These are phyloP conservation scores for Solanum tarijense DNA, from an alignment of 257 asterid genomes.

Conservation along the genomic window DNA sequence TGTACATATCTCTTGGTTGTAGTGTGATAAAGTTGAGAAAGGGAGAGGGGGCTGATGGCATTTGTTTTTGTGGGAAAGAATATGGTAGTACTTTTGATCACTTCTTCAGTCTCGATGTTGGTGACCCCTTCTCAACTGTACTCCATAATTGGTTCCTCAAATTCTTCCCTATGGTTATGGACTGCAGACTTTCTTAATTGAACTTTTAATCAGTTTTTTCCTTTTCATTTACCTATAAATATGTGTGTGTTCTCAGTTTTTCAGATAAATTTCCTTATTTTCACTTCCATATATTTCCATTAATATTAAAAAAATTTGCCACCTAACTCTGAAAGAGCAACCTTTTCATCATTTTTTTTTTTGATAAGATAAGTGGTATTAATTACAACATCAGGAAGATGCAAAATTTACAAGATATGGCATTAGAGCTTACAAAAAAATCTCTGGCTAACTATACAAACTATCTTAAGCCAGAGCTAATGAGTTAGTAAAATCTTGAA, in stretches of 20 bases:
- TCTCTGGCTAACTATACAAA: too few relatives aligned
- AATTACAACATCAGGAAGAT: too few relatives aligned
- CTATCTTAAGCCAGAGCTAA: too few relatives aligned
- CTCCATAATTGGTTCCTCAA: neutral
- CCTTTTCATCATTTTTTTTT: neutral
- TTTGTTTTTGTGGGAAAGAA: neutral
- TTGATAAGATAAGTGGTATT: too few relatives aligned
- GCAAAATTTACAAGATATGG: too few relatives aligned
- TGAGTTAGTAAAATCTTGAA: too few relatives aligned
- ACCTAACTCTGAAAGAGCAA: neutral
- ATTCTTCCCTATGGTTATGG: neutral
- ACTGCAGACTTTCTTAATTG: neutral
- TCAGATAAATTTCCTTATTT: neutral
- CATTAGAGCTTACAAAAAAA: too few relatives aligned
- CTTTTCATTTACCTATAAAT: neutral
- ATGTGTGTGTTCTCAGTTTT: neutral
- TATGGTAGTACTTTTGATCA: neutral
- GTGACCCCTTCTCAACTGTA: neutral
- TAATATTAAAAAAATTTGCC: neutral
- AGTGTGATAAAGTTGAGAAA: neutral
- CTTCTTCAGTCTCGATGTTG: neutral
- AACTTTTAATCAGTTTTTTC: neutral
- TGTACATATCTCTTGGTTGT: neutral
- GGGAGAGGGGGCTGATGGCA: neutral
- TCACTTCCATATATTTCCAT: neutral